Evolutionary conservation across 768 basidiomycete genomes (phyloP).

Genomic region (Asterophora parasitica): DNA sequence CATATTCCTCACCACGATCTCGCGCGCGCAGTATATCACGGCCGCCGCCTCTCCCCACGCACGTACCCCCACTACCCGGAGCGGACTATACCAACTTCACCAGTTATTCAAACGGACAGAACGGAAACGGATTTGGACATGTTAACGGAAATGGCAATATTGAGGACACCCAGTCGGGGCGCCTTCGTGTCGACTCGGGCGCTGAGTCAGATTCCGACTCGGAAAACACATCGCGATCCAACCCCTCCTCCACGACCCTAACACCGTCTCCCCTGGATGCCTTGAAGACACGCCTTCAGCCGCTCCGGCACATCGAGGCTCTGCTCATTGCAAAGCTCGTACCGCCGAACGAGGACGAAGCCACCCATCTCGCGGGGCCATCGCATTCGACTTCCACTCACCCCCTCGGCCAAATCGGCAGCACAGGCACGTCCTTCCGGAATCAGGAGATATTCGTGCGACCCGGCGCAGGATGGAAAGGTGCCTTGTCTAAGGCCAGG

Average conservation of each 20-base stretch:
- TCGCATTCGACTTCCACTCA: conserved; percentile 9
- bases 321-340: conserved; percentile 67
- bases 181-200: conserved; percentile 13
- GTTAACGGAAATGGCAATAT: conserved; percentile 6
- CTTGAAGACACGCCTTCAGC: conserved; percentile 56
- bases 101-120: conserved; percentile 5
- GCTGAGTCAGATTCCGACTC: conserved; percentile 22
- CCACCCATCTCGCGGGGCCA: conserved; percentile 34
- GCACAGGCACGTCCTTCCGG: conserved; percentile 19
- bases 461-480: conserved; percentile 65
- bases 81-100: conserved; percentile 8
- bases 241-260: conserved; percentile 21
- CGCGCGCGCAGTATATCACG: conserved; percentile 33
- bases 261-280: conserved; percentile 42
- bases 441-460: conserved; percentile 57
- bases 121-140: conserved; percentile 1
- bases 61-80: conserved; percentile 16
- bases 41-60: conserved; percentile 20
- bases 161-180: conserved; percentile 4
- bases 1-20: conserved; percentile 31
- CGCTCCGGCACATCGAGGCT: conserved; percentile 65
- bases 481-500: conserved; percentile 43
- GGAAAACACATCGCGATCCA: conserved; percentile 23
- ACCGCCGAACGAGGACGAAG: conserved; percentile 60
- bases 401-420: conserved; percentile 18